Evolutionary conservation across 1,284 basidiomycete species (phyloP), one percentile per base, ranked within the genome.

Genomic region (Pseudozyma sp.): DNA sequence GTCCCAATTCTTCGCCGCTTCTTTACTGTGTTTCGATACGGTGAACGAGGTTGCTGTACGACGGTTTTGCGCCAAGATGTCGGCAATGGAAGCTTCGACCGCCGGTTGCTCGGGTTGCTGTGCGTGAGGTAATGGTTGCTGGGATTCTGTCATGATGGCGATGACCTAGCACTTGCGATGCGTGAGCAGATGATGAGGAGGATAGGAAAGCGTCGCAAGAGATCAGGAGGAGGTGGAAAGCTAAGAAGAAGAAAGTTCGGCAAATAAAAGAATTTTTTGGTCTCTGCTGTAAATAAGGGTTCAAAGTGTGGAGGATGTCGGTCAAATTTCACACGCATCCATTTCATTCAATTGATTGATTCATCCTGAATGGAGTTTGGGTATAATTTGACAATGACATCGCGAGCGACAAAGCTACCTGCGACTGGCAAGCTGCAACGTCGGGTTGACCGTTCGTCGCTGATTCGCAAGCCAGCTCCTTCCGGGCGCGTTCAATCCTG

Each of bases 1-100:
- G 70, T 85, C 78, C 85, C 85, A 86, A 43, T 84, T 75, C 38
- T 61, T 69, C 10, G 70, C 72, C 2, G 84, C 82, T n/a, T 79
- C 76, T 25, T 64, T 53, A 35, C 79, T 70, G 42, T 74, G 77
- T 59, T 85, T 84, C 18, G 73, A 54, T 34, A 84, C 70, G 49
- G 71, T 64, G 34, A 81, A 81, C 2, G 52, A 21, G 18, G 72
- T 57, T 0, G 83, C 81, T 1, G 80, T 52, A 11, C 68, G 59
- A 36, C 80, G 78, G 51, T 83, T 81, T 48, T 52, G 55, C 13
- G 66, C 40, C 47, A 83, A 49, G 45, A 76, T 40, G 25, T 16
- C 1, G 10, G 61, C 55, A 38, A 76, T 69, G 31, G 51, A 18
- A 1, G 61, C 14, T 57, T 76, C 74, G 21, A 69, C 47, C 21